Evolutionary conservation across 257 asterid species (phyloP).

Genomic region (Solanum etuberosum): DNA sequence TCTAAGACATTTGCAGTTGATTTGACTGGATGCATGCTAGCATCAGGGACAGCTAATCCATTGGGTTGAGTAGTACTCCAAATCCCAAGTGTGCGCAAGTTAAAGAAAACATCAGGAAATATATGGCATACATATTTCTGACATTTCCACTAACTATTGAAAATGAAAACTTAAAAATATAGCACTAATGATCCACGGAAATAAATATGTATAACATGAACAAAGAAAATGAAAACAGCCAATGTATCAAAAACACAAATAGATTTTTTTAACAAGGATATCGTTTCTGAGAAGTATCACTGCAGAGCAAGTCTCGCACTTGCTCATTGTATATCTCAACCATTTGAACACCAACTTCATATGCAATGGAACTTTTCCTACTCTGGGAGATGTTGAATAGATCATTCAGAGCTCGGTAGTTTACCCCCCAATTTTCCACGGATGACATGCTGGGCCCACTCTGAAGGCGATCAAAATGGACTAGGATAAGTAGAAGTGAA

Average conservation of each 20-base stretch:
- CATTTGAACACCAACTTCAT: conserved; percentile 90
- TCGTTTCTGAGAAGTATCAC: conserved; percentile 55
- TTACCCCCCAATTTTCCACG: conserved; percentile 83
- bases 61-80: conserved; percentile 89
- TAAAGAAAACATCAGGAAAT: conserved; percentile 35
- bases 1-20: conserved; percentile 76
- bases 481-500: conserved; percentile 3
- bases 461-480: conserved; percentile 27
- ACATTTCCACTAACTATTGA: background rate
- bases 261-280: conserved; percentile 45
- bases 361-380: conserved; percentile 54
- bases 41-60: conserved; percentile 95
- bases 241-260: background rate
- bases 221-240: background rate
- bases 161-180: background rate
- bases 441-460: conserved; percentile 74
- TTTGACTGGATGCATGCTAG: conserved; percentile 83
- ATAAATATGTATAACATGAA: background rate
- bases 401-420: conserved; percentile 91
- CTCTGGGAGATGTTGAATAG: conserved; percentile 73
- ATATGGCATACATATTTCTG: background rate
- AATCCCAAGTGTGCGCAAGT: conserved; percentile 94
- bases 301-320: conserved; percentile 85
- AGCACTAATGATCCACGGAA: background rate
- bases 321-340: conserved; percentile 94